These are phyloP conservation scores for Earliella scabrosa DNA, from an alignment of 1,284 basidiomycete species.

Conservation along the genomic window DNA sequence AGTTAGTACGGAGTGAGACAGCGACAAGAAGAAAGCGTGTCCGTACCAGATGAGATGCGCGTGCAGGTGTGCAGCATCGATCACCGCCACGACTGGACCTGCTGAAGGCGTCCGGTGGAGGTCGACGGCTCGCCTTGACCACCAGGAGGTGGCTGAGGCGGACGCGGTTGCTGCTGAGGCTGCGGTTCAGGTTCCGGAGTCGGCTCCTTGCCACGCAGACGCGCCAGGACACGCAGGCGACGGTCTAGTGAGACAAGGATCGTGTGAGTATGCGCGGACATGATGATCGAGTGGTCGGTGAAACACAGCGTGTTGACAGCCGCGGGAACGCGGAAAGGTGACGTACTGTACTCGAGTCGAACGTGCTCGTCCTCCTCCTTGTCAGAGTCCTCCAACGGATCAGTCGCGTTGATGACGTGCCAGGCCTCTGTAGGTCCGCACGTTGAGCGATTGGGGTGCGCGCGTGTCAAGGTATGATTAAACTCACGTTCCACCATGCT, in stretches of 20 bases:
- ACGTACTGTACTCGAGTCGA: constrained; percentile 66
- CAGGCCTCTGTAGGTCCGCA: constrained; percentile 68
- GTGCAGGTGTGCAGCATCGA: not conserved
- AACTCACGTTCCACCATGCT: constrained; percentile 37
- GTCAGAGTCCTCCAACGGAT: constrained; percentile 74
- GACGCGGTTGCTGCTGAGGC: constrained; percentile 1
- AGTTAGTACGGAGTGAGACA: too few species aligned
- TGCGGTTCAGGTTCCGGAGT: constrained; percentile 28
- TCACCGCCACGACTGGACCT: constrained; percentile 33
- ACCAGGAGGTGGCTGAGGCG: constrained; percentile 8
- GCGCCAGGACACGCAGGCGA: constrained; percentile 42
- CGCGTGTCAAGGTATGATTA: not conserved
- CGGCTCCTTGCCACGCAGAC: constrained; percentile 37
- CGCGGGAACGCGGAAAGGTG: not conserved
- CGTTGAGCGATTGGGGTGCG: constrained; percentile 4
- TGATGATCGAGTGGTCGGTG: too few species aligned
- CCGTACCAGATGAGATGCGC: constrained; percentile 6
- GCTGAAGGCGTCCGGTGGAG: constrained; percentile 28
- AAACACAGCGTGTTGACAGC: not conserved
- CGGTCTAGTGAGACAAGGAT: constrained; percentile 29
- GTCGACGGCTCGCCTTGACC: constrained; percentile 13
- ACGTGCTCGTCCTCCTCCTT: constrained; percentile 70
- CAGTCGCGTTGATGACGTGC: constrained; percentile 62
- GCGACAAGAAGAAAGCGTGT: not conserved
- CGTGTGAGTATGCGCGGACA: not conserved